Evolutionary conservation across 768 basidiomycete species (phyloP), one percentile per base, ranked within the genome.

Genomic region (Boletus reticuloceps): DNA sequence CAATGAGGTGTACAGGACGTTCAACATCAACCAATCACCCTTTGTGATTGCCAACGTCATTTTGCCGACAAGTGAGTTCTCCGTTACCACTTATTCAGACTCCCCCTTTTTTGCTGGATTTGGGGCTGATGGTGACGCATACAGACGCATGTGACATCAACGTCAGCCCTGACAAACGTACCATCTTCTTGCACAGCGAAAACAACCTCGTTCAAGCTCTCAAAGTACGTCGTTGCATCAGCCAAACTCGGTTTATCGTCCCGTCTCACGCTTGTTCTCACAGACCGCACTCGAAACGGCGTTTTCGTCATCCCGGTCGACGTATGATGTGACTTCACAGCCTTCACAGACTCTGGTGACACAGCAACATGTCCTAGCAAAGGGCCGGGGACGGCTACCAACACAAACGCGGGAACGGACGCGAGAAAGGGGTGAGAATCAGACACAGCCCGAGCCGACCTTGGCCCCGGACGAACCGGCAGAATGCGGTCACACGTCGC

Each of bases 141-240:
- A 22, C 58, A 94, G 92, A 85, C 53, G 76, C 83, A 0, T 91
- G 84, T 63, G 97, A 99, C 66, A 85, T 99, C 64, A 99, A 99
- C 58, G 90, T 98, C 55, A 91, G 86, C 58, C 96, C 97, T 0
- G 97, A 98, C 74, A 99, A 98, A 66, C 81, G 96, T n/a, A 95
- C 93, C 0, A 89, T 98, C 37, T 86, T 97, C 48, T 65, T 99
- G 12, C 94, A 98, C 62, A 86, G 86, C 67, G 96, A 99, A 69
- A 78, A 77, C 12, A 88, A 88, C 56, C 72, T 99, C 17, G 78
- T 98, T 1, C 72, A 81, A 4, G 83, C 86, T 0, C 77, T 98
- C 39, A 94, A 91, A 75, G 93, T 93, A 51, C 14, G 66, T 52
- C 34, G 14, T 1, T 22, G 7, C 1, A 27, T 9, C 13, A 3